Percentiles rank a stretch among this genome's conserved stretches.
These are phyloP conservation scores for Tricholoma furcatifolium DNA, from an alignment of 768 basidiomycete genomes.

Conservation along the genomic window DNA sequence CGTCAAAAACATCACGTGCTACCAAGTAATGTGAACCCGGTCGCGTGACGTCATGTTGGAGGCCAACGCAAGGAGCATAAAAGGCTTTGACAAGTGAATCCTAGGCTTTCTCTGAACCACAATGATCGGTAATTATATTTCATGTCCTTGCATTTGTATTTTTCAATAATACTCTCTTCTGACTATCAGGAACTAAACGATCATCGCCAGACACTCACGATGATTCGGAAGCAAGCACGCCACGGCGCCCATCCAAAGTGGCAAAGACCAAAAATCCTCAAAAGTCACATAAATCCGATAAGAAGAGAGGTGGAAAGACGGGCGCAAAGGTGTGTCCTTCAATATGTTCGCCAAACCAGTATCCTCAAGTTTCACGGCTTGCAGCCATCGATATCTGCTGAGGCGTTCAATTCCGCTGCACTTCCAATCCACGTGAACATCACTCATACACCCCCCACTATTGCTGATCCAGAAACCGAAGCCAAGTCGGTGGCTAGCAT, in stretches of 20 bases:
- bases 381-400: conserved; percentile 45
- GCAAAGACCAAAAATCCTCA: conserved; percentile 44
- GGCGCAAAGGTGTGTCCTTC: conserved; percentile 41
- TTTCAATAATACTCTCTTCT: not conserved
- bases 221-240: conserved; percentile 30
- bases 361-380: conserved; percentile 2
- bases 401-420: conserved; percentile 63
- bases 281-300: conserved; percentile 31
- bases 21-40: not conserved
- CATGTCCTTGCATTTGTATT: not conserved
- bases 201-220: conserved; percentile 33
- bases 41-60: conserved; percentile 22
- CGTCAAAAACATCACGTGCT: conserved; percentile 1
- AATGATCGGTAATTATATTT: not conserved
- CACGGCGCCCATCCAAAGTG: conserved; percentile 50
- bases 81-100: conserved; percentile 4
- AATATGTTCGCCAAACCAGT: conserved; percentile 3
- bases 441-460: conserved; percentile 54
- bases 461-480: conserved; percentile 36
- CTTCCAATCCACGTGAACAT: conserved; percentile 65
- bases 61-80: conserved; percentile 8
- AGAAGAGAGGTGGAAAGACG: conserved; percentile 48
- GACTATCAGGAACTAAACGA: conserved; percentile 40
- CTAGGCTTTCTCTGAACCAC: not conserved
- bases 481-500: conserved; percentile 29